Percentiles rank a stretch among this genome's conserved stretches.
Evolutionary conservation across 2,329 filamentous ascomycete genomes (phyloP).

Genomic region (Ramularia endophylla): DNA sequence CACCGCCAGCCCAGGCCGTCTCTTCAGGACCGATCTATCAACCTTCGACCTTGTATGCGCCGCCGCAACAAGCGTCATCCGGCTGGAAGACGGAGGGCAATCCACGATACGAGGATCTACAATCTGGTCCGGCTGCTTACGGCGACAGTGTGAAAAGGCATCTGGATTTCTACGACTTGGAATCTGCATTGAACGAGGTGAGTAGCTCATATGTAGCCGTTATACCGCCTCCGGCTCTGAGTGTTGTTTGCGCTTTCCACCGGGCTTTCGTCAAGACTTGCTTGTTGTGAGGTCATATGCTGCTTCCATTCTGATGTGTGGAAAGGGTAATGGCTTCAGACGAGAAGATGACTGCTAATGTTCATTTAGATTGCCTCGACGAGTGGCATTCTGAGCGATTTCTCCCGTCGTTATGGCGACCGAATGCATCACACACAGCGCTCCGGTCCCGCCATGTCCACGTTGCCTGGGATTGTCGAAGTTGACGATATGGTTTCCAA

Average conservation of each 20-base stretch:
- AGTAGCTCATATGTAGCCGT: constrained; percentile 10
- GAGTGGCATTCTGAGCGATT: constrained; percentile 41
- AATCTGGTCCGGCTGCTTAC: constrained; percentile 30
- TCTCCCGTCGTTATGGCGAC: constrained; percentile 45
- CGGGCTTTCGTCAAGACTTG: too few species aligned
- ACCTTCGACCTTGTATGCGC: constrained; percentile 36
- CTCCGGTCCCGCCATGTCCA: constrained; percentile 40
- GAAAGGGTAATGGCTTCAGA: too few species aligned
- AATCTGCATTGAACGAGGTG: constrained; percentile 46
- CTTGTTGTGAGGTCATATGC: too few species aligned
- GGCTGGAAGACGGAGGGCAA: constrained; percentile 35
- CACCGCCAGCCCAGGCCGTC: constrained; percentile 30
- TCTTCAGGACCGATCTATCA: constrained; percentile 37
- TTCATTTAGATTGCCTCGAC: constrained; percentile 38
- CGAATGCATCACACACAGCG: constrained; percentile 47
- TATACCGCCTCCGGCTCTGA: background rate
- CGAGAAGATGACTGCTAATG: background rate
- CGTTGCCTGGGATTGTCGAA: constrained; percentile 45
- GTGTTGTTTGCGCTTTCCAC: too few species aligned
- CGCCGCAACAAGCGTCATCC: constrained; percentile 32
- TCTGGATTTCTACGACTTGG: constrained; percentile 57
- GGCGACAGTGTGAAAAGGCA: constrained; percentile 56
- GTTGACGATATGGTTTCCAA: constrained; percentile 49
- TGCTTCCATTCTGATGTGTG: too few species aligned
- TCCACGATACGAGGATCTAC: constrained; percentile 11